These are phyloP conservation scores for Brachypodium distachyon DNA, from an alignment of 202 grass and related monocot genomes.

Conservation along the genomic window DNA sequence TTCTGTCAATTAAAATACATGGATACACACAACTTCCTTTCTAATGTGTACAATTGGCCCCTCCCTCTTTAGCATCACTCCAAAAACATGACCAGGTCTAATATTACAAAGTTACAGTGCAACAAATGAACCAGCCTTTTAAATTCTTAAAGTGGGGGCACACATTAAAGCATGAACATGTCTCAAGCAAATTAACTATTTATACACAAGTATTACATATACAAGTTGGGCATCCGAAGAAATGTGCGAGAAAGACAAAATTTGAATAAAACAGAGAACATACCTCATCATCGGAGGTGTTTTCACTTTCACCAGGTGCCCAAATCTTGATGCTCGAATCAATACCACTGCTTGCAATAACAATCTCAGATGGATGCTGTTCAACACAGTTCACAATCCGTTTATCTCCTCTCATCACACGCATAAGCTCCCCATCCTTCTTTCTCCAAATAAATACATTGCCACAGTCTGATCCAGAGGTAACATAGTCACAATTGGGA, in stretches of 20 bases:
- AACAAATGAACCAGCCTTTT: background rate
- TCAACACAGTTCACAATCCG: conserved; percentile 77
- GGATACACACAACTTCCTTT: background rate
- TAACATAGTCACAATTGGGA: conserved; percentile 77
- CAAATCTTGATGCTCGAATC: conserved; percentile 72
- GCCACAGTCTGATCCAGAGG: conserved; percentile 74
- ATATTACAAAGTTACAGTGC: background rate
- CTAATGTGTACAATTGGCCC: background rate
- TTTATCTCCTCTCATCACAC: conserved; percentile 65
- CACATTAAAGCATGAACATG: background rate
- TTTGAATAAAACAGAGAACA: background rate
- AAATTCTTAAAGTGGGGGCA: background rate
- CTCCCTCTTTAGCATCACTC: background rate
- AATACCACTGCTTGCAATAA: conserved; percentile 75
- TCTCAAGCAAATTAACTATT: background rate
- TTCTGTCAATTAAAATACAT: background rate
- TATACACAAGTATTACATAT: background rate
- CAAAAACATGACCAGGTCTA: background rate
- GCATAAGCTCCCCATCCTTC: conserved; percentile 50
- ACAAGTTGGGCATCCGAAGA: background rate
- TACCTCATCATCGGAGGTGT: conserved; percentile 39
- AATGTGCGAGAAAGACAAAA: background rate
- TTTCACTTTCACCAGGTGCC: conserved; percentile 39
- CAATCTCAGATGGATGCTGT: conserved; percentile 53
- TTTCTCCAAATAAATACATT: conserved; percentile 80